phyloP scores from a whole-genome alignment of 257 asterid genomes.

The Solanum sparsipilum region DNA sequence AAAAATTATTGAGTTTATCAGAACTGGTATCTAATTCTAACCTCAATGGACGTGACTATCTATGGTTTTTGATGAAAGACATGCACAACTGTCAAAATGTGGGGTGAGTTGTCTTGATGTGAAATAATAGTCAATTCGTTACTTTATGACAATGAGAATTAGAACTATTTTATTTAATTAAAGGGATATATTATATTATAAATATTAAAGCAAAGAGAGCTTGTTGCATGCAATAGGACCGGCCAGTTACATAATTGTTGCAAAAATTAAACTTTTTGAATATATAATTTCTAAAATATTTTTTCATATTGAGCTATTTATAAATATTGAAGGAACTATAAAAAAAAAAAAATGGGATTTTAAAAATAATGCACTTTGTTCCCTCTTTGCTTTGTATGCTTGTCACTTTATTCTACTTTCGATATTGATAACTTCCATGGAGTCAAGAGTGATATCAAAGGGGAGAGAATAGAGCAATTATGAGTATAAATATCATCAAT shows the following conservation, averaged over 20 bases:
- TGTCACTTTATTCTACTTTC: not conserved
- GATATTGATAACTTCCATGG: not conserved
- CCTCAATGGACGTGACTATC: not conserved
- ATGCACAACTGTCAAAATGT: not conserved
- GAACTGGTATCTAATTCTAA: not conserved
- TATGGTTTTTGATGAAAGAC: not conserved
- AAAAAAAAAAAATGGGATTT: not conserved
- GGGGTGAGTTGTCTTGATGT: not conserved
- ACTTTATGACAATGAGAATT: not conserved
- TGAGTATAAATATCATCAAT: not conserved
- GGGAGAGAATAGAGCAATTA: not conserved
- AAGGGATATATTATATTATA: too few relatives aligned
- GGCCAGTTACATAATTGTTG: not conserved
- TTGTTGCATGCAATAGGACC: not conserved
- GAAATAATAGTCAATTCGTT: not conserved
- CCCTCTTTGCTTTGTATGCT: not conserved
- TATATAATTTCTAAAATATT: too few relatives aligned
- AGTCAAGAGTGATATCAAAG: not conserved
- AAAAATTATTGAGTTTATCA: not conserved
- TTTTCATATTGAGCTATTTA: not conserved
- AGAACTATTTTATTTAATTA: too few relatives aligned
- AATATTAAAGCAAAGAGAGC: not conserved
- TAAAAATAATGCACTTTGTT: not conserved
- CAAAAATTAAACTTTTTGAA: not conserved
- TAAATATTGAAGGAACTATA: not conserved